Conservation (phyloP, 2,329 filamentous ascomycete genomes). For the Davidsoniella virescens region DNA sequence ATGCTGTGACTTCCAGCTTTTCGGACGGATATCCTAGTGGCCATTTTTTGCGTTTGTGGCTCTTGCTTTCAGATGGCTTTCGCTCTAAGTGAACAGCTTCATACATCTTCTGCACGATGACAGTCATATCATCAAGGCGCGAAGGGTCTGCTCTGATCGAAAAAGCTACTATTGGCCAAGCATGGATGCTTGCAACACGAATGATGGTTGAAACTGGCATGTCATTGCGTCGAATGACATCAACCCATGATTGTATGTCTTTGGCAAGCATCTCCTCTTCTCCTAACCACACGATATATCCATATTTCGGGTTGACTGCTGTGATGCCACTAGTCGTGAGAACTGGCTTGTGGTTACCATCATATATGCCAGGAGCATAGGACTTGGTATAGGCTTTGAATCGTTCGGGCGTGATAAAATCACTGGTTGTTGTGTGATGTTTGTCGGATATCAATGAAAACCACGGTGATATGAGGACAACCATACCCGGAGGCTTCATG, state of each 20-base stretch:
- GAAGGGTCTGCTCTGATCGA: conserved; percentile 33
- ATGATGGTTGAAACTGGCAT: conserved; percentile 40
- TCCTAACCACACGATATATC: conserved; percentile 57
- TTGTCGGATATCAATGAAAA: conserved; percentile 51
- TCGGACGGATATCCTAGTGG: background rate
- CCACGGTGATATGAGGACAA: conserved; percentile 68
- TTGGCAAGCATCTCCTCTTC: conserved; percentile 62
- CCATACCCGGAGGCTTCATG: conserved; percentile 29
- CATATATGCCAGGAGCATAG: conserved; percentile 30
- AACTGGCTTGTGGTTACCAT: background rate
- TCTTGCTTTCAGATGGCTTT: background rate
- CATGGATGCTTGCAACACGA: conserved; percentile 56
- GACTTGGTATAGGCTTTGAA: conserved; percentile 54
- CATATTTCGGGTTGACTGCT: conserved; percentile 33
- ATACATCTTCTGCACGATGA: conserved; percentile 22
- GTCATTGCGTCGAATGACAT: conserved; percentile 18
- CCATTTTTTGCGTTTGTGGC: conserved; percentile 1
- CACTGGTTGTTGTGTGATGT: conserved; percentile 53
- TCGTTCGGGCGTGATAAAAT: conserved; percentile 54
- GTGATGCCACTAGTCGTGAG: conserved; percentile 2
- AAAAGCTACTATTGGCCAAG: conserved; percentile 61
- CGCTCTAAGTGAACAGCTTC: conserved; percentile 2
- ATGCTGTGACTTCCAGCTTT: no score
- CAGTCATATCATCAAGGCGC: conserved; percentile 35
- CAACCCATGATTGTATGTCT: conserved; percentile 45